Evolutionary conservation across 257 asterid species (phyloP), one percentile per base, ranked within the genome.

Genomic region (Mitragyna speciosa): DNA sequence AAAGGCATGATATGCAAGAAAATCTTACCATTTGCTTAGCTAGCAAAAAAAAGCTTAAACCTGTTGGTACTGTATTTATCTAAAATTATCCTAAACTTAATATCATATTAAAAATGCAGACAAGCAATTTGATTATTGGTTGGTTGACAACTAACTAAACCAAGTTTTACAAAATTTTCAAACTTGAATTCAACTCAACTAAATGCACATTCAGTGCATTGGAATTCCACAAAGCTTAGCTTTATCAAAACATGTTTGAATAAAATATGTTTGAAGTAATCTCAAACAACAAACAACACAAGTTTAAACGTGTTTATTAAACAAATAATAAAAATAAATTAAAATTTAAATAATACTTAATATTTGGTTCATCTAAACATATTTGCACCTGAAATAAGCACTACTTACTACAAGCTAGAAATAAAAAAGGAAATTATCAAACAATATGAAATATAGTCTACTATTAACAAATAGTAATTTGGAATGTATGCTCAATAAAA

Each of bases 401-500:
- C 8, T 17, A 2, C 26, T 26, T n/a, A 24, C 31, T 59, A 28
- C 31, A 59, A 59, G 66, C 66, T 24, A 59, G 66, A n/a, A 59
- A 59, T 9, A 9, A 15, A 59, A n/a, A 24, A 30, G 45, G 2
- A 24, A 65, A 31, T 31, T n/a, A 24, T 30, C 22, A 65, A 65
- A 64, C 28, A 30, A 31, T 31, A 10, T 30, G 41, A 22, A 30
- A 68, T 36, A 48, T 33, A 68, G 30, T 2, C 7, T 45, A 30
- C 8, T 9, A 26, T 5, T 69, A 69, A 69, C 12, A 43, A 71
- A 45, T 47, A 70, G 51, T 26, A 63, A 75, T 75, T 58, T 72
- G 80, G 82, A 75, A 75, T 52, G 83, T 43, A 76, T 59, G 76
- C 78, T n/a, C 78, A 77, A 72, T 54, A 65, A 65, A 72, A 69